Base-by-base conservation (phyloP, 805 yeast species). In the Nakazawaea peltata region DNA sequence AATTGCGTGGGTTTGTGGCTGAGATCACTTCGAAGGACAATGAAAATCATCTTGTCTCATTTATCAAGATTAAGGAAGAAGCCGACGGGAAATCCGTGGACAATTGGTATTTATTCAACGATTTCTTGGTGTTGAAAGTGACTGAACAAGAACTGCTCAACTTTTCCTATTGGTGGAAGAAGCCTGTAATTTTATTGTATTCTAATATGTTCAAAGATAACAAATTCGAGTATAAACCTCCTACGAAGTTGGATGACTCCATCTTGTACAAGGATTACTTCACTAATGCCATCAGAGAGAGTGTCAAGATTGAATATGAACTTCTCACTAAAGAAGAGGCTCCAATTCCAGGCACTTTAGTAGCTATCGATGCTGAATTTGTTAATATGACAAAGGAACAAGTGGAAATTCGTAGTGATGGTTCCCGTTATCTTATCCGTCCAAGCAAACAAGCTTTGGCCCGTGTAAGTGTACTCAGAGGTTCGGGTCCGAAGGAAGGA, bases 341-440 rank as follows among this genome's bases (percentile, higher is more conserved):
- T 0, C 96, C 96, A 0, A 50, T 50, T 15, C 69, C 77, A 0
- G 95, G 95, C 0, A 65, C 84, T 1, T 54, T 87, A 26, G 78
- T 90, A 14, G 98, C 97, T 0, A 81, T 92, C 39, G 99, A 92
- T 63, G 97, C 99, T 0, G 99, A 92, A 56, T 92, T 94, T 65
- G 97, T 92, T 3, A 71, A 78, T 21, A 54, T 88, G 22, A 74
- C 77, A 32, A 82, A 82, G 4, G 97, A 87, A 45, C 75, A 80
- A 42, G 71, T 75, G 29, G 97, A 88, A 49, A 71, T 90, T 32
- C 73, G 75, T 35, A 74, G 79, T 36, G 74, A 75, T 42, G 97
- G 97, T 0, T 49, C 67, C 4, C 77, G 78, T 43, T 69, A 73
- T 5, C 56, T 90, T 24, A 68, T 87, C 4, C 71, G 77, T 40